These are phyloP conservation scores for Alternaria arborescens DNA, from an alignment of 2,329 filamentous ascomycete species.

Conservation along the genomic window DNA sequence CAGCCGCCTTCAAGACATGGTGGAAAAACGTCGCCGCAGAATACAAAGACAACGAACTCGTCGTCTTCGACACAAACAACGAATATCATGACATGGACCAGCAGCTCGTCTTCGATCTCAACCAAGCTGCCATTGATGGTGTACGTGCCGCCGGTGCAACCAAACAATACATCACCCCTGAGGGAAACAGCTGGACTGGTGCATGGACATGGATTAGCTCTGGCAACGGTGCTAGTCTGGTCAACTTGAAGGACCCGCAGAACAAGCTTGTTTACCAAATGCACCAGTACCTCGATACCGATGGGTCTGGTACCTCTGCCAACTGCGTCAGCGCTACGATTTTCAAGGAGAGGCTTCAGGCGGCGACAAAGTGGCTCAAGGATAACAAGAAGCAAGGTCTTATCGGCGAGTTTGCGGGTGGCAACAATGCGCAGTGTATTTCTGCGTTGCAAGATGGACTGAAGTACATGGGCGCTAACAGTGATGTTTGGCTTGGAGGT, in stretches of 20 bases:
- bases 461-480: conserved; percentile 57
- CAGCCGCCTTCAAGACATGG: conserved; percentile 54
- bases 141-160: conserved; percentile 56
- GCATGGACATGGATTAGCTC: conserved; percentile 60
- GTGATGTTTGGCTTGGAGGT: conserved; percentile 63
- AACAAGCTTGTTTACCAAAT: conserved; percentile 68
- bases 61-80: conserved; percentile 60
- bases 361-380: conserved; percentile 64
- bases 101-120: conserved; percentile 55
- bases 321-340: conserved; percentile 64
- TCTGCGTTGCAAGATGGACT: conserved; percentile 61
- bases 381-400: conserved; percentile 62
- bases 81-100: conserved; percentile 58
- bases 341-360: conserved; percentile 60
- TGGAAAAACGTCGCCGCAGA: conserved; percentile 54
- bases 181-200: conserved; percentile 62
- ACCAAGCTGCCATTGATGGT: conserved; percentile 59
- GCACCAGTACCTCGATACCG: conserved; percentile 69
- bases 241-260: conserved; percentile 60
- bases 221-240: conserved; percentile 57
- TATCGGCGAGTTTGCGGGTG: conserved; percentile 65
- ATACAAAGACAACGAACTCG: conserved; percentile 53
- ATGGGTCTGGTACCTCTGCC: conserved; percentile 61
- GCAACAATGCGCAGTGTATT: conserved; percentile 60
- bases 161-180: conserved; percentile 67